Percentiles rank a stretch among this genome's conserved stretches.
phyloP scores from a whole-genome alignment of 2,329 filamentous ascomycete species.

The Aspergillus sp. region DNA sequence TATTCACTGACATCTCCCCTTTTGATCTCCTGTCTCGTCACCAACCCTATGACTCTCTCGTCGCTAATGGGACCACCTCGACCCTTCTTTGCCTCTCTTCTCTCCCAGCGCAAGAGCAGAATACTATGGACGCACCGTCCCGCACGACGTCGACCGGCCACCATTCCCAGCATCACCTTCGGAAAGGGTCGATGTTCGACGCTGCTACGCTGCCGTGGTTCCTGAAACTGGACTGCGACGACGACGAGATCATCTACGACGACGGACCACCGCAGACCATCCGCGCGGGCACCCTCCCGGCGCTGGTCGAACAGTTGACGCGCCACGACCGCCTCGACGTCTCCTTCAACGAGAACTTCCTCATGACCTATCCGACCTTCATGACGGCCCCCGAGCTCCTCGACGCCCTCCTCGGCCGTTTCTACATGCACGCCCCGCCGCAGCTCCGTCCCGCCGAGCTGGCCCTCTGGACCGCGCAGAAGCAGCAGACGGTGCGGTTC shows the following conservation, averaged over 20 bases:
- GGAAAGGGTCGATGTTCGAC: neutral
- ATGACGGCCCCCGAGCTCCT: conserved; percentile 83
- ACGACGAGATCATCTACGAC: conserved; percentile 13
- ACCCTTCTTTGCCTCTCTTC: neutral
- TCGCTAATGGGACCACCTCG: neutral
- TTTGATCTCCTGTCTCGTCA: neutral
- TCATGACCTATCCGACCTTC: conserved; percentile 89
- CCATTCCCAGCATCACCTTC: neutral
- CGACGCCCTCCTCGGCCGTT: conserved; percentile 80
- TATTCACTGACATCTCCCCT: neutral
- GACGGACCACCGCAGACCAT: conserved; percentile 10
- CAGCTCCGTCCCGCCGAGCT: neutral
- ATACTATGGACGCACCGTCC: neutral
- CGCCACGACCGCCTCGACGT: conserved; percentile 89
- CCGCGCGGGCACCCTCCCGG: conserved; percentile 67
- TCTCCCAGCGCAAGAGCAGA: neutral
- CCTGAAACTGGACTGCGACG: conserved; percentile 2
- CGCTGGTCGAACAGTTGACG: conserved; percentile 86
- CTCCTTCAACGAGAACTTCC: conserved; percentile 90
- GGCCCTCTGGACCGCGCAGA: conserved; percentile 63
- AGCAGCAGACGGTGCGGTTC: conserved; percentile 87
- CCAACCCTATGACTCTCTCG: neutral
- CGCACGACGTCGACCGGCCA: neutral
- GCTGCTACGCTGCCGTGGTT: neutral
- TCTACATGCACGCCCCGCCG: neutral